Evolutionary conservation across 768 basidiomycete genomes (phyloP).

Genomic region (Porpolomopsis calyptriformis): DNA sequence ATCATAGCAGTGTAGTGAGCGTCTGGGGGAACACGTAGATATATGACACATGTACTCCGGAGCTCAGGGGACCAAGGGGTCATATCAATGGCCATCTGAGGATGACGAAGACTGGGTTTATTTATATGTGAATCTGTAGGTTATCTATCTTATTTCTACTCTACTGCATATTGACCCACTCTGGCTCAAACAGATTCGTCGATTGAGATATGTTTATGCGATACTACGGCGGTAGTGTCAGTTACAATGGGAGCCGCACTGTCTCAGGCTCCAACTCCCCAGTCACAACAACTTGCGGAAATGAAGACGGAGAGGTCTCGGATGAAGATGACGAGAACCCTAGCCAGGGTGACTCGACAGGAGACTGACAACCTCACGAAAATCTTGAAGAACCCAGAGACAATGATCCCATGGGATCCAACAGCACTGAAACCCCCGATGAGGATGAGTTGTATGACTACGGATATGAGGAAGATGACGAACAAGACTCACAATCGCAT

Average conservation of each 20-base stretch:
- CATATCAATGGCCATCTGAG: background rate
- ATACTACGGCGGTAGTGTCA: constrained; percentile 20
- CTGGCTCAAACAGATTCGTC: constrained; percentile 21
- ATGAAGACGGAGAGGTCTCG: background rate
- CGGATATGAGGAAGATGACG: background rate
- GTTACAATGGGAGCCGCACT: constrained; percentile 13
- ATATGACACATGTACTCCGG: too few species aligned
- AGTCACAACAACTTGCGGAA: background rate
- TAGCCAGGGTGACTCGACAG: background rate
- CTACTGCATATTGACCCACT: background rate
- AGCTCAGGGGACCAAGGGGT: too few species aligned
- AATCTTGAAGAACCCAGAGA: background rate
- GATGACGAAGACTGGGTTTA: constrained; percentile 18
- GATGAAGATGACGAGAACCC: background rate
- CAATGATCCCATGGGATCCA: background rate
- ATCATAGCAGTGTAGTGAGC: too few species aligned
- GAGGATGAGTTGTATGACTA: background rate
- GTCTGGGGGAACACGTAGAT: too few species aligned
- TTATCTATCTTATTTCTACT: background rate
- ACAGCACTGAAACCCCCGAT: background rate
- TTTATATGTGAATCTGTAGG: constrained; percentile 30
- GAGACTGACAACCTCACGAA: background rate
- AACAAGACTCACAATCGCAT: too few species aligned
- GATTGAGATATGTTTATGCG: constrained; percentile 31
- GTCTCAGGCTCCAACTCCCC: background rate